Evolutionary conservation across 352 stramenopile genomes (phyloP), one percentile per base, ranked within the genome.

Genomic region (Pythium aristosporum): DNA sequence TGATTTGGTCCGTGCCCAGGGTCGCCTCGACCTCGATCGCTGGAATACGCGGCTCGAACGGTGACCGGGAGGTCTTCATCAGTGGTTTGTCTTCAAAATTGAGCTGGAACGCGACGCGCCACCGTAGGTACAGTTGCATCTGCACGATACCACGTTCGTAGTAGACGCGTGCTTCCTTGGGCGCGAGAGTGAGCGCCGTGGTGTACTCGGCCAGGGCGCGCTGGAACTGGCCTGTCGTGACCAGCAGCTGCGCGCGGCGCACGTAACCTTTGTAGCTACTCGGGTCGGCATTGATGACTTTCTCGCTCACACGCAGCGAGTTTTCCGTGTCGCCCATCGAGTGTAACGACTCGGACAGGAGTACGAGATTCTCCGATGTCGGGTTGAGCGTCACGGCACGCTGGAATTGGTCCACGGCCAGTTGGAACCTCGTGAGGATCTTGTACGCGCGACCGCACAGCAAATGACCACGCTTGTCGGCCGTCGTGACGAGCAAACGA

Each of bases 251-350:
- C 11, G 82, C 82, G 3, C 84, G 76, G 6, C 82, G 80, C 41
- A 83, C 73, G 43, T 93, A 90, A 41, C 81, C 83, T 32, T 77
- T 79, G 63, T 76, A 86, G 61, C 80, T 82, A 18, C 62, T 72
- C 0, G 84, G 84, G 51, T 91, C 84, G 5, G 75, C 58, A 39
- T 49, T 76, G 54, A 93, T 87, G 34, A 89, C 82, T 37, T 81
- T 78, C 10, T 93, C 81, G 51, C 83, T 93, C 51, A 89, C 74
- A 13, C 80, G 74, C 54, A 91, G 57, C 57, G 84, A 89, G 61
- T 89, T 90, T 56, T 89, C 82, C 20, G 84, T 93, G 61, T 93
- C 84, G 18, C 84, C 84, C 55, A 91, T 75, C 12, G 84, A 91
- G 57, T 93, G 84, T 2, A 93, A 61, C 23, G 84, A 88, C 64